Conservation (phyloP, 495 filamentous ascomycete genomes). For the Cryomyces minteri region DNA sequence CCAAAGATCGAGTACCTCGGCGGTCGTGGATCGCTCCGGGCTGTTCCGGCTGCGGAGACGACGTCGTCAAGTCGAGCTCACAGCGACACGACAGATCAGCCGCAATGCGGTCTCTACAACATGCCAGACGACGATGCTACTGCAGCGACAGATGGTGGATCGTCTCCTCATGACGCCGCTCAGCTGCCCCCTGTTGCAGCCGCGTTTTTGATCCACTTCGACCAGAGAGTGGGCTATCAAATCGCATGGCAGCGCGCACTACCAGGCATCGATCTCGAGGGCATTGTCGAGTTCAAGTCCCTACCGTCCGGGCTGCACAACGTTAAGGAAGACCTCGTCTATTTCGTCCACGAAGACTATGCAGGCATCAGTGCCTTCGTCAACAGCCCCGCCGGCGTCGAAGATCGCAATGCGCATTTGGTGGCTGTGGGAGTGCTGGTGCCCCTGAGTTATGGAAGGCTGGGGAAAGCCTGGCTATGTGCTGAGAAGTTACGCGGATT, state of each 20-base stretch:
- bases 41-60: no score
- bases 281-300: slow-evolving; percentile 85
- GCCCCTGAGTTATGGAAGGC: slow-evolving; percentile 64
- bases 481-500: slow-evolving; percentile 46
- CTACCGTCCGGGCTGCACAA: slow-evolving; percentile 86
- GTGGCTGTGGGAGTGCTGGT: slow-evolving; percentile 81
- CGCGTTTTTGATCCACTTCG: slow-evolving; percentile 19
- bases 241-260: slow-evolving; percentile 68
- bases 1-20: no score
- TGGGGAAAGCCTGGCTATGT: slow-evolving; percentile 82
- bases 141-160: background rate
- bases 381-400: slow-evolving; percentile 59
- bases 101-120: no score
- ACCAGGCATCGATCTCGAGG: slow-evolving; percentile 58
- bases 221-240: slow-evolving; percentile 39
- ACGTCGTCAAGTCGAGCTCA: no score
- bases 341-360: slow-evolving; percentile 66
- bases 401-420: slow-evolving; percentile 76
- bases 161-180: slow-evolving; percentile 1
- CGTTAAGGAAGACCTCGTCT: slow-evolving; percentile 73
- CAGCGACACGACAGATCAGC: no score
- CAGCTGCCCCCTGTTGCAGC: slow-evolving; percentile 19
- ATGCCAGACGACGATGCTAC: no score
- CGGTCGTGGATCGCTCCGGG: no score
- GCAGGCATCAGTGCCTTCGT: slow-evolving; percentile 87